phyloP scores from a whole-genome alignment of 148 eudicot species.

The Camellia japonica region DNA sequence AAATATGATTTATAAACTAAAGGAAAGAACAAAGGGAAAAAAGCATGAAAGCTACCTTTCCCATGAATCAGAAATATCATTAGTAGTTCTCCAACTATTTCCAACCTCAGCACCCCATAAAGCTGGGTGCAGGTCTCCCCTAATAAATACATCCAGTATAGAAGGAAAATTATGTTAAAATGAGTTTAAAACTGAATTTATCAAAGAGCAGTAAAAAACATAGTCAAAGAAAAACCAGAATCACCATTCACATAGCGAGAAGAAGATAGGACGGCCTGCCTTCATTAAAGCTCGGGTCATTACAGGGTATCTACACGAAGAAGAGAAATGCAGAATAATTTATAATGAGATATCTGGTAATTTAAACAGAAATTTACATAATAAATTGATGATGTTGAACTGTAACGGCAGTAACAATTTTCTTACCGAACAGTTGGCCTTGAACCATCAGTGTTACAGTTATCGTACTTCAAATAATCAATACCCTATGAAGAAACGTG shows the following conservation, averaged over 20 bases:
- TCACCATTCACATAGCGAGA: conserved; percentile 93
- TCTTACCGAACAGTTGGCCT: conserved; percentile 69
- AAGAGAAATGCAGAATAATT: neutral
- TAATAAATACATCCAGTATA: neutral
- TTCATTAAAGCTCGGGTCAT: conserved; percentile 86
- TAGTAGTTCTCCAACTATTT: conserved; percentile 91
- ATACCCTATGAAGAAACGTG: conserved; percentile 46
- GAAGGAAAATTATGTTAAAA: neutral
- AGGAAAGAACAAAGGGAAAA: neutral
- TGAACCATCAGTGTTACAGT: conserved; percentile 56
- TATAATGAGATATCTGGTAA: neutral
- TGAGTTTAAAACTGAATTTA: neutral
- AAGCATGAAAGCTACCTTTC: conserved; percentile 38
- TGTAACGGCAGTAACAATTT: neutral
- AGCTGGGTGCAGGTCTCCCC: conserved; percentile 92
- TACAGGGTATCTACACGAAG: conserved; percentile 54
- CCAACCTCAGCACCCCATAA: conserved; percentile 70
- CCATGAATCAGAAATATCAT: conserved; percentile 69
- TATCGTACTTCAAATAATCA: conserved; percentile 91
- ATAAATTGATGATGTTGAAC: neutral
- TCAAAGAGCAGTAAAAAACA: neutral
- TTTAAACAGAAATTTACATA: neutral
- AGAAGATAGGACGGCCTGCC: conserved; percentile 72
- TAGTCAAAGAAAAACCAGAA: neutral
- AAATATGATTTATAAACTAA: neutral